These are phyloP conservation scores for Brachypodium distachyon DNA, from an alignment of 202 grass and related monocot species.

Conservation along the genomic window DNA sequence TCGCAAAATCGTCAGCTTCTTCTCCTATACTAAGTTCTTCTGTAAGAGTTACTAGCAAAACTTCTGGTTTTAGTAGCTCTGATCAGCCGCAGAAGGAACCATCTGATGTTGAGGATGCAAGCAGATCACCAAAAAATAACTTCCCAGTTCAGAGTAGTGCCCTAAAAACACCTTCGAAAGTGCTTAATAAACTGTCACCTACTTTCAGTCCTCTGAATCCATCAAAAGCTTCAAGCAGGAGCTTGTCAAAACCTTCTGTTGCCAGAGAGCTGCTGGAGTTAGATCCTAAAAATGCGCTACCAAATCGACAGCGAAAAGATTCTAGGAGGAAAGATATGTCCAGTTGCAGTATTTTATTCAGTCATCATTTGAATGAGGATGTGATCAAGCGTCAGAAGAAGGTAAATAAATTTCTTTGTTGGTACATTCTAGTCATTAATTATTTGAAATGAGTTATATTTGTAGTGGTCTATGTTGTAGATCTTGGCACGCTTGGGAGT, in stretches of 20 bases:
- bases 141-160: conserved; percentile 4
- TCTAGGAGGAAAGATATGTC: conserved; percentile 61
- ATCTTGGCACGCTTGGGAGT: conserved; percentile 68
- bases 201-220: conserved; percentile 60
- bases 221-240: conserved; percentile 46
- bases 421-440: neutral
- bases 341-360: conserved; percentile 62
- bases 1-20: conserved; percentile 33
- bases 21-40: conserved; percentile 29
- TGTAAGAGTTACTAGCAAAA: conserved; percentile 19
- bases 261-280: conserved; percentile 57
- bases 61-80: conserved; percentile 18
- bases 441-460: conserved; percentile 10
- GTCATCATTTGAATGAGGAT: conserved; percentile 84
- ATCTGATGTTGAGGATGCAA: conserved; percentile 8
- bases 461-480: conserved; percentile 28
- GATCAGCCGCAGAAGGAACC: conserved; percentile 10
- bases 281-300: conserved; percentile 23
- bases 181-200: conserved; percentile 51
- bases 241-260: conserved; percentile 43
- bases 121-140: conserved; percentile 28
- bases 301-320: conserved; percentile 47
- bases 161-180: conserved; percentile 38
- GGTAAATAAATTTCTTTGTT: conserved; percentile 41
- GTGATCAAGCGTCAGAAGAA: conserved; percentile 80